Evolutionary conservation across 148 eudicot species (phyloP).

Genomic region (Rhododendron molle): DNA sequence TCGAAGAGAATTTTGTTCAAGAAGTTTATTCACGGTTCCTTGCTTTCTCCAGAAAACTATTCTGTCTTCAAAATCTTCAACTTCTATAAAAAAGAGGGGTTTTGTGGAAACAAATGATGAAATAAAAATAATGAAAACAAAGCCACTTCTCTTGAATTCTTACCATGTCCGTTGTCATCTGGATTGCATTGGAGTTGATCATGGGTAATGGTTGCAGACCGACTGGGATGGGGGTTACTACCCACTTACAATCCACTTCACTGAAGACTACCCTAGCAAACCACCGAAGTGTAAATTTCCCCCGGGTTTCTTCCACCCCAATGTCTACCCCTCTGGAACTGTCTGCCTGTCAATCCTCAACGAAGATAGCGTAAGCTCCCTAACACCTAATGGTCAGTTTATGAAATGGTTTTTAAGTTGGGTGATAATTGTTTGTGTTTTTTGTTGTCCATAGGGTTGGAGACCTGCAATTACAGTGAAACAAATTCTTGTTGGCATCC

Average conservation of each 20-base stretch:
- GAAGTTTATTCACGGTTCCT: neutral
- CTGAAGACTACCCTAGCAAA: slow-evolving; percentile 91
- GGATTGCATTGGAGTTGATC: neutral
- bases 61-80: neutral
- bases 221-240: slow-evolving; percentile 87
- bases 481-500: slow-evolving; percentile 82
- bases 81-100: neutral
- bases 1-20: neutral
- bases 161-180: neutral
- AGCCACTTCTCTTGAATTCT: neutral
- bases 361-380: slow-evolving; percentile 67
- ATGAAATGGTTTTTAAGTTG: neutral
- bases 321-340: slow-evolving; percentile 82
- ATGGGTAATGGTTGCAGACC: slow-evolving; percentile 42
- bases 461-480: slow-evolving; percentile 88
- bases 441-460: slow-evolving; percentile 53
- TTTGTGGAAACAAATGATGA: neutral
- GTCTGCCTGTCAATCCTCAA: slow-evolving; percentile 81
- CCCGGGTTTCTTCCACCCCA: slow-evolving; percentile 80
- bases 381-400: neutral
- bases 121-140: neutral
- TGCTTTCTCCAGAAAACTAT: neutral
- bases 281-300: slow-evolving; percentile 87
- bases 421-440: slow-evolving; percentile 3
- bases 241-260: slow-evolving; percentile 70